Base-by-base conservation (phyloP, 148 eudicot species). In the Rhododendron griersonianum region DNA sequence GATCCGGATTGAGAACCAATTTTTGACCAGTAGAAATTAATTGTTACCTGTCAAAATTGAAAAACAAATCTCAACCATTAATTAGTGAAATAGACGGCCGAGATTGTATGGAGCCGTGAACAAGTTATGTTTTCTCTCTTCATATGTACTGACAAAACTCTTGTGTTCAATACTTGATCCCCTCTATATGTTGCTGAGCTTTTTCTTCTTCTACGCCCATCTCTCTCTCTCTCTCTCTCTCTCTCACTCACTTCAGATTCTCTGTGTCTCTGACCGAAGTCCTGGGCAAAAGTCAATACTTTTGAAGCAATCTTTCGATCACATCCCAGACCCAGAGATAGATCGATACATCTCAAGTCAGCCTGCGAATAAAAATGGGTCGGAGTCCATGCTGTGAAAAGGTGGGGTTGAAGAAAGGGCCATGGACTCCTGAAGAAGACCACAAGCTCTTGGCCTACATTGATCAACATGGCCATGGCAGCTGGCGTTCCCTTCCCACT, bases 341-440 rank as follows among this genome's bases (percentile, higher is more conserved):
- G 15, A 50, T 50, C 14, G 15, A 50, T 11, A 45, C 41, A 80
- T 80, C 83, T 30, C 11, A 41, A 41, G 45, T 41, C 45, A 28
- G 55, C 21, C 45, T 14, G 3, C 83, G 11, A 55, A 41, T 41
- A n/a, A 86, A 65, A 87, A 96, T 96, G 99, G 99, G 98, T 67
- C 92, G 99, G 57, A 93, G 95, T 59, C 98, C 98, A 9, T 95
- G 99, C 78, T 95, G 98, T 86, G 99, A 95, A 61, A 96, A 96
- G 85, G 86, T 93, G 47, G 99, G 99, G 11, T 63, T 96, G 78
- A 96, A 95, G 94, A 96, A 95, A 90, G 99, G 99, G 2, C 99
- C 99, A 39, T 96, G 99, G 99, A 96, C 99, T 15, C 98, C 98
- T 65, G 99, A 96, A 84, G 99, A 96, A 93, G 99, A 96, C 88